Base-by-base conservation (phyloP, 345 rosid species). In the Eutrema heterophyllum region DNA sequence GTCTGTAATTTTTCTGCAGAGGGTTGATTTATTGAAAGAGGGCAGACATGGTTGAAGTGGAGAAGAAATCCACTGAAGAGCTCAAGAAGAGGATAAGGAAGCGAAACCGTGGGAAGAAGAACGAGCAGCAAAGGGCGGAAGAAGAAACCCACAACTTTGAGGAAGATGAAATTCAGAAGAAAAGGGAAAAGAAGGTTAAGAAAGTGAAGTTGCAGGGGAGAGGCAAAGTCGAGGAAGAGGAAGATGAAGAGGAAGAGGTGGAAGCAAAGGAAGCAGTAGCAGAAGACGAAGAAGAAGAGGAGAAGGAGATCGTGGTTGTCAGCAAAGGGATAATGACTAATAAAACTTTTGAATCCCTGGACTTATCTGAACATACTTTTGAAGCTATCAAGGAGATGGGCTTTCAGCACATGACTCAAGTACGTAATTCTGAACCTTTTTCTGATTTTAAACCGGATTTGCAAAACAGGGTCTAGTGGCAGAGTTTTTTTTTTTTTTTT, bases 321-420 rank as follows among this genome's bases (percentile, higher is more conserved):
- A 81, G 83, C 4, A 58, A 93, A 56, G 97, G 98, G 54, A 95
- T 95, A 32, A 89, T 92, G 97, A 95, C 91, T 45, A 72, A 82
- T 9, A 87, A 79, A 21, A 84, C 97, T 6, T 92, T 95, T 67
- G 97, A 85, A 8, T 83, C 92, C 0, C 63, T 92, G 26, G 87
- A 83, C 36, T 76, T 92, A 58, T 88, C 99, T 56, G 87, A 88
- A 49, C 87, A 73, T 11, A 92, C 97, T 44, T 78, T 73, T 40
- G 70, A 68, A 65, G 90, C 96, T 41, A 89, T 95, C 68, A 82
- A 88, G 75, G 87, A 86, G 41, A 92, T 87, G 89, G 91, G 90
- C 7, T 95, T 92, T 68, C 68, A 82, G 83, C 74, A 81, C 75
- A 83, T 92, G 96, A 95, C 99, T 21, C 96, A 90, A 91, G 99